Base-by-base conservation (phyloP, 108 stramenopile genomes). In the Aurantiochytrium sp. region DNA sequence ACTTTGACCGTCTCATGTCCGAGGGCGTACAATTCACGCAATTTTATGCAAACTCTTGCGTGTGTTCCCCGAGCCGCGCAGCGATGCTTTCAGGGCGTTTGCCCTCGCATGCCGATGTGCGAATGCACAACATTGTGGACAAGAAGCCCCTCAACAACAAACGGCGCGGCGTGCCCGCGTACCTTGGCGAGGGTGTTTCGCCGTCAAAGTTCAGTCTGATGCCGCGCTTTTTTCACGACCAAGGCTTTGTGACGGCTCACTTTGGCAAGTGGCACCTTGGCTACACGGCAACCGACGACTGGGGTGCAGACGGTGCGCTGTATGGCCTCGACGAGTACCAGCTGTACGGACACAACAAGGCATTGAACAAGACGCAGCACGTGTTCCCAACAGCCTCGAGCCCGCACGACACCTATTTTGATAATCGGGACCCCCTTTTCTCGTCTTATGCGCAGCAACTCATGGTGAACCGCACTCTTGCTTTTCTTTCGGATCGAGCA, bases 311-410 rank as follows among this genome's bases (percentile, higher is more conserved):
- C 51, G 76, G 76, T 55, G 25, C 49, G 16, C 28, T 83, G 49
- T 83, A 83, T 45, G 76, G 76, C 51, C n/a, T 83, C n/a, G 76
- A 83, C 76, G 76, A 83, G 51, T 83, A 53, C 28, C 76, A 83
- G 51, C 49, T 83, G n/a, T 83, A 83, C 28, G 76, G 76, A 4
- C 4, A 53, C 76, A 23, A 53, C 4, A n/a, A 23, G 25, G 35
- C 6, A 0, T 23, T 83, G n/a, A 53, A 83, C 28, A 12, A 35
- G 6, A 28, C 23, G 51, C n/a, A 47, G 28, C 23, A 25, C 45
- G n/a, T 53, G 1, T 83, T 83, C 23, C 19, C 45, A 23, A 83
- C 76, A 6, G 76, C 76, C n/a, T 83, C 76, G n/a, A 47, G 49
- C 18, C 10, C 76, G n/a, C 76, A 83, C 51, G 51, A 53, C 45